A percentile compares a stretch with the other conserved stretches of the same genome.
Conservation (phyloP, 1,284 basidiomycete species). For the Neonothopanus nambi region DNA sequence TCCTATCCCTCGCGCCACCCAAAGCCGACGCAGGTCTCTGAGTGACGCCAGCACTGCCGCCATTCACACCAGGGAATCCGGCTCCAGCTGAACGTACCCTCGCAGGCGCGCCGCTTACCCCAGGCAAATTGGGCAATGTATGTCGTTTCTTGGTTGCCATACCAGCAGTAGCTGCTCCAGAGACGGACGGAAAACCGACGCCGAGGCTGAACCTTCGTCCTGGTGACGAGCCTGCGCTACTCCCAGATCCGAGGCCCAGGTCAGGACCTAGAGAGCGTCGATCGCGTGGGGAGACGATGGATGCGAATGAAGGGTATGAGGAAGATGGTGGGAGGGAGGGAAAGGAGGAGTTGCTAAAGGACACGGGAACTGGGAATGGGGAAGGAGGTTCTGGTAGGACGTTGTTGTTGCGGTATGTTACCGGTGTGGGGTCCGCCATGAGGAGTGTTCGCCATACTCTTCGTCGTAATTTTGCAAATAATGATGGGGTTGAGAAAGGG, state of each 20-base stretch:
- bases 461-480: conserved; percentile 16
- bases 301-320: conserved; percentile 1
- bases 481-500: conserved; percentile 39
- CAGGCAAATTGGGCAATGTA: conserved; percentile 12
- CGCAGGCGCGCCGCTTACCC: not conserved
- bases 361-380: conserved; percentile 19
- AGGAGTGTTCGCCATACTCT: conserved; percentile 23
- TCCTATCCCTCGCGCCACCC: conserved; percentile 5
- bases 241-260: not conserved
- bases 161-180: conserved; percentile 5
- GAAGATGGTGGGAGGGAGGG: conserved; percentile 3
- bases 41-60: not conserved
- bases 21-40: conserved; percentile 4
- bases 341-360: not conserved
- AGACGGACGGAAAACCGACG: not conserved
- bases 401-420: conserved; percentile 1
- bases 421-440: too few relatives aligned
- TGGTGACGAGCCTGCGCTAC: not conserved
- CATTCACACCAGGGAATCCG: not conserved
- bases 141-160: conserved; percentile 15
- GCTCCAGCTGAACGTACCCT: conserved; percentile 2
- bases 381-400: conserved; percentile 22
- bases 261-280: conserved; percentile 3
- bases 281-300: conserved; percentile 9
- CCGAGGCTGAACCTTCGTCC: not conserved